These are phyloP conservation scores for Climacium dendroides DNA, from an alignment of 225 moss, liverwort and hornwort species.

Conservation along the genomic window DNA sequence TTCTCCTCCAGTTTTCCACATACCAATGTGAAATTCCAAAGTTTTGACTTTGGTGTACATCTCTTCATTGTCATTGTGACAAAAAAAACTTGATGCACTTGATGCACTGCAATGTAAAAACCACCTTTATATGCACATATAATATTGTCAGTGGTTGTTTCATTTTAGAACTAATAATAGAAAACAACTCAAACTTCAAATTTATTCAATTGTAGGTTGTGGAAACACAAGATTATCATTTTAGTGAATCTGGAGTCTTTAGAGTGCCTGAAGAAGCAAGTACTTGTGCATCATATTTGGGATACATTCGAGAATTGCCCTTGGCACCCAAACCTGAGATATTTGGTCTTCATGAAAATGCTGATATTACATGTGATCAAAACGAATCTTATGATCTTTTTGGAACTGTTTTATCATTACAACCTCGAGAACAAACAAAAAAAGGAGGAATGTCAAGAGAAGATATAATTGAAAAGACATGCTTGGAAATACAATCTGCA, in stretches of 20 bases:
- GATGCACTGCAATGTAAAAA: rapidly evolving
- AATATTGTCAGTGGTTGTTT: too few relatives aligned
- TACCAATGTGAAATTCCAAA: neutral
- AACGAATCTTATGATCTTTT: conserved; percentile 79
- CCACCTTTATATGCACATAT: neutral
- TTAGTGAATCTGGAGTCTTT: conserved; percentile 65
- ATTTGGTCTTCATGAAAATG: conserved; percentile 88
- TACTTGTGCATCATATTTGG: conserved; percentile 50
- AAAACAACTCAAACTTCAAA: neutral
- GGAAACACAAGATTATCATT: conserved; percentile 39
- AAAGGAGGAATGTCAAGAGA: conserved; percentile 54
- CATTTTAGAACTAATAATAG: too few relatives aligned
- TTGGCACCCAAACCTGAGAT: conserved; percentile 70
- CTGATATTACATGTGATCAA: conserved; percentile 87
- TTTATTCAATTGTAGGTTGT: conserved; percentile 18
- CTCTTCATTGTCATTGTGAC: neutral
- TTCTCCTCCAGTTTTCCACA: neutral
- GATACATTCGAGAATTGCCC: conserved; percentile 59
- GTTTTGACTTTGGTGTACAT: neutral
- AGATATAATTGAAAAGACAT: conserved; percentile 56
- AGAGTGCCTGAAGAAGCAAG: conserved; percentile 34
- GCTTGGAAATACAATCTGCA: conserved; percentile 34
- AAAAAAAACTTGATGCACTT: neutral
- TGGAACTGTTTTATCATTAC: conserved; percentile 49
- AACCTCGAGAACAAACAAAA: conserved; percentile 57